These are phyloP conservation scores for Ustilago curta DNA, from an alignment of 1,284 basidiomycete genomes.

Conservation along the genomic window DNA sequence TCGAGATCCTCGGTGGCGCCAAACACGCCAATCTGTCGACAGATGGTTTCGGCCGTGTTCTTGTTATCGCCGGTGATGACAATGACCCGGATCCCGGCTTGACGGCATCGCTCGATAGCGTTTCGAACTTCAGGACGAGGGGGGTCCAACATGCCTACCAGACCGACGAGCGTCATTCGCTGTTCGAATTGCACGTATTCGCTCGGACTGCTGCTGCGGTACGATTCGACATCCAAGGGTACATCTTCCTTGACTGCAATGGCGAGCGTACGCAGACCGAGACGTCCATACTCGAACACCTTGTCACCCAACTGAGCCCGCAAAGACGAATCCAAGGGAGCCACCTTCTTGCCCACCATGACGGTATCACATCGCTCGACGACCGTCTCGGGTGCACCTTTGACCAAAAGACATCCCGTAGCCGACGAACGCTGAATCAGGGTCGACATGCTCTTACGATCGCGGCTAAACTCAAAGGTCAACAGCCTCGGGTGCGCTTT, in stretches of 20 bases:
- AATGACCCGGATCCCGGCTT: constrained; percentile 94
- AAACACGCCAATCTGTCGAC: constrained; percentile 94
- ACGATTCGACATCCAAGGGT: constrained; percentile 76
- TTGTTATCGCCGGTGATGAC: constrained; percentile 99
- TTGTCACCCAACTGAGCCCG: constrained; percentile 75
- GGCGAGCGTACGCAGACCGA: constrained; percentile 90
- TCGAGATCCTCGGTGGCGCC: constrained; percentile 70
- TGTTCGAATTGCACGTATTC: constrained; percentile 88
- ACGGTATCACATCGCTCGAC: constrained; percentile 86
- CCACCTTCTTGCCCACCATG: constrained; percentile 71
- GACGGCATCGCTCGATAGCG: constrained; percentile 89
- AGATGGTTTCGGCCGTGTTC: constrained; percentile 96
- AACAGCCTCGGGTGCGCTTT: constrained; percentile 83
- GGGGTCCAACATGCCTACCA: constrained; percentile 98
- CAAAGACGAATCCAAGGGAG: constrained; percentile 73
- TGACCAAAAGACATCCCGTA: constrained; percentile 78
- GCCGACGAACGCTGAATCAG: constrained; percentile 76
- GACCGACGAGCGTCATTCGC: constrained; percentile 86
- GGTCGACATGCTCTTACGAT: constrained; percentile 99
- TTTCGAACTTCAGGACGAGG: constrained; percentile 90
- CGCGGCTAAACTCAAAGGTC: constrained; percentile 96
- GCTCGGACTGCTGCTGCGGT: constrained; percentile 71
- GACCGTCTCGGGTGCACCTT: constrained; percentile 95
- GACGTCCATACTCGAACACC: constrained; percentile 80
- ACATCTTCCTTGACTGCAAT: constrained; percentile 84